Evolutionary conservation across 495 filamentous ascomycete species (phyloP).

Genomic region (Glonium stellatum): DNA sequence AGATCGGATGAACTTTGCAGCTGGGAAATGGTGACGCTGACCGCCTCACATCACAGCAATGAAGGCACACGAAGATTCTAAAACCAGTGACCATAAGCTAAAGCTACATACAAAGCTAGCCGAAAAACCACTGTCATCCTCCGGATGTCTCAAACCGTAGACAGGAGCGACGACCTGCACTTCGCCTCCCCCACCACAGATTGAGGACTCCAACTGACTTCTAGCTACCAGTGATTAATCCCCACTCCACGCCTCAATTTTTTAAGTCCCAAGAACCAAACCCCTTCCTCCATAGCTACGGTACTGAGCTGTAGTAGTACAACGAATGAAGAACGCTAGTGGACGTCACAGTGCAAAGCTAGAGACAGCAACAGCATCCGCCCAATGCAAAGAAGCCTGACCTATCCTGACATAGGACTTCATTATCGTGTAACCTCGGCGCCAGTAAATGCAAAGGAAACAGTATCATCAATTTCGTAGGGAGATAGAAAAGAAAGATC

Average conservation of each 20-base stretch:
- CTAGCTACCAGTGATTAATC: background rate
- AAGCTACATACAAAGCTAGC: no score
- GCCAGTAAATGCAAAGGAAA: conserved; percentile 1
- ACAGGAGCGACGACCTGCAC: background rate
- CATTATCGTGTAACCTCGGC: background rate
- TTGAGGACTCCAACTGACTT: background rate
- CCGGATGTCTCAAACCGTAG: no score
- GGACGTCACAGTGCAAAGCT: background rate
- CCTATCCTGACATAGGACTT: background rate
- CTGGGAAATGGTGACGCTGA: no score
- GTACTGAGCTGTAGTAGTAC: background rate
- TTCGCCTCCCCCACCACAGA: background rate
- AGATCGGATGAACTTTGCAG: no score
- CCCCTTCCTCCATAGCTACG: background rate
- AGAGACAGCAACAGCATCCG: background rate
- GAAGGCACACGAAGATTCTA: no score
- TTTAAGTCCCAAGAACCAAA: background rate
- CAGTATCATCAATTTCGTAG: conserved; percentile 4
- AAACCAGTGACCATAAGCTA: no score
- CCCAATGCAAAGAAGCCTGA: conserved; percentile 1
- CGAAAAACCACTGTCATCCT: no score
- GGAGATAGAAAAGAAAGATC: conserved; percentile 23
- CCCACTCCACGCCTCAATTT: background rate
- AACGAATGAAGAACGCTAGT: background rate
- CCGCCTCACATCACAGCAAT: no score